Base-by-base conservation (phyloP, 164 flowering plant genomes). In the Pachysandra terminalis region DNA sequence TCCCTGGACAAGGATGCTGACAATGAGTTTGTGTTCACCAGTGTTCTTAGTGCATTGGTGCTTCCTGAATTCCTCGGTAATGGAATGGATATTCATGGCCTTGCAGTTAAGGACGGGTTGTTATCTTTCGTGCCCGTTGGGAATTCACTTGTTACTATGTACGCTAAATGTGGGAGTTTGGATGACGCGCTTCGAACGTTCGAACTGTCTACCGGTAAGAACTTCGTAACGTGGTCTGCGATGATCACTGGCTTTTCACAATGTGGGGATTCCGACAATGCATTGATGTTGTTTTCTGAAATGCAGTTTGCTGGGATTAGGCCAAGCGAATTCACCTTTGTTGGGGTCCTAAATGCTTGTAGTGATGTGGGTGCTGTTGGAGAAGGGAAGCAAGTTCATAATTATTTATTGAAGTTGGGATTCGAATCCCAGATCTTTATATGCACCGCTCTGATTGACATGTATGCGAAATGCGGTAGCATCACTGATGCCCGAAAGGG, bases 171-270 rank as follows among this genome's bases (percentile, higher is more conserved):
- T n/a, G n/a, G n/a, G n/a, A n/a, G n/a, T n/a, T n/a, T n/a, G n/a
- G n/a, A n/a, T n/a, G n/a, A n/a, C n/a, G n/a, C n/a, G n/a, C n/a
- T n/a, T n/a, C n/a, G n/a, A n/a, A n/a, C n/a, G n/a, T n/a, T n/a
- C n/a, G n/a, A n/a, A n/a, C n/a, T n/a, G 13, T 77, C 81, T 0
- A 64, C 69, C 70, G 83, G 77, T 54, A 89, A 82, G 85, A 83
- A 91, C 56, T 67, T 93, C 0, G 83, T 92, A 40, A 90, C 96
- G 1, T 92, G 98, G 98, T 90, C 98, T 9, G 98, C 98, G 0
- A 85, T 92, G 85, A 77, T 90, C 32, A 90, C 98, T 56, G 96
- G 96, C 32, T 82, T 68, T 73, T 88, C 98, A 0, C 96, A 90
- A 71, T 73, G 75, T 73, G 91, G 89, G 65, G 78, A 84, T 57